phyloP scores from a whole-genome alignment of 306 rosid genomes.

The Sesbania bispinosa region DNA sequence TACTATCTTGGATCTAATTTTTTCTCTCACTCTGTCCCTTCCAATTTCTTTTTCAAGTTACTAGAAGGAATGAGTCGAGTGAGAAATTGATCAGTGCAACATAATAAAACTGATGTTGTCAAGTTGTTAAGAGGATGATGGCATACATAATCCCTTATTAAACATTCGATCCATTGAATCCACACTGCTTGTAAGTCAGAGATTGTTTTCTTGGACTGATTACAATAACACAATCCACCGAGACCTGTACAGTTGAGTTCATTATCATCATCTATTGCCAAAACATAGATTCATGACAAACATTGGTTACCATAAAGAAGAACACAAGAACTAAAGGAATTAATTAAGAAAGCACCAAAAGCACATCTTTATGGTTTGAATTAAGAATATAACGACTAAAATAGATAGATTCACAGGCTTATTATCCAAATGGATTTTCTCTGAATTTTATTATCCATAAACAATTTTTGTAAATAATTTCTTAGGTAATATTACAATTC shows the following conservation, averaged over 20 bases:
- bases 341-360: too few species aligned
- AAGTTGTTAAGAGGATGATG: too few species aligned
- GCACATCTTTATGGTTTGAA: too few species aligned
- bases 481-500: too few species aligned
- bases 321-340: too few species aligned
- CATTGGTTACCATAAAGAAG: neutral
- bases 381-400: too few species aligned
- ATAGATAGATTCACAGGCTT: too few species aligned
- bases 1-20: neutral
- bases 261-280: neutral
- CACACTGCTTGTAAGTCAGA: conserved; percentile 69
- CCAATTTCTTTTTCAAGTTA: conserved; percentile 3
- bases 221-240: conserved; percentile 70
- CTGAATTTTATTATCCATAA: too few species aligned
- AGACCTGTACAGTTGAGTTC: conserved; percentile 46
- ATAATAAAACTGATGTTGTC: too few species aligned
- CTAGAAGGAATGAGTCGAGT: neutral
- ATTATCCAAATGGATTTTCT: too few species aligned
- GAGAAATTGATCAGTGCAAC: neutral
- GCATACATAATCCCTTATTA: conserved; percentile 3
- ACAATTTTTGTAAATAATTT: too few species aligned
- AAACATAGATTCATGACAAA: neutral
- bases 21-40: neutral
- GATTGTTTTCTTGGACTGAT: conserved; percentile 77
- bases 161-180: conserved; percentile 63